Conservation (phyloP, 2,329 filamentous ascomycete species). For the Monosporascus sp. region DNA sequence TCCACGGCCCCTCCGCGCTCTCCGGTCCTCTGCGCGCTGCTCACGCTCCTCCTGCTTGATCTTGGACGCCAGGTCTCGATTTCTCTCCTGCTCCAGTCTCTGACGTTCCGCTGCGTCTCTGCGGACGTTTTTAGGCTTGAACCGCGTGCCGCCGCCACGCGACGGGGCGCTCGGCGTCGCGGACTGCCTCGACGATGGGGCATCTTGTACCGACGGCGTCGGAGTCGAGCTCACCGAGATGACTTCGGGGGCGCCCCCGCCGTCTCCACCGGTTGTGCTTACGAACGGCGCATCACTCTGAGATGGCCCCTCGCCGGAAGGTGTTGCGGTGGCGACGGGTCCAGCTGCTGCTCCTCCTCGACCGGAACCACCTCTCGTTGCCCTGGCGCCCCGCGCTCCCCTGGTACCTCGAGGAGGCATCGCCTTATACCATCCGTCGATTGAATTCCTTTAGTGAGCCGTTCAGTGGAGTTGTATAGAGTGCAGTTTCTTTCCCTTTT, state of each 20-base stretch:
- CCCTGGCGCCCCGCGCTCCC: constrained; percentile 6
- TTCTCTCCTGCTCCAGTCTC: constrained; percentile 35
- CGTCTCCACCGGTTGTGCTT: not conserved
- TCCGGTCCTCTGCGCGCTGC: constrained; percentile 24
- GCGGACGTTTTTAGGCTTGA: constrained; percentile 43
- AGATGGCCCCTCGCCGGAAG: not conserved
- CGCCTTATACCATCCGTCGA: not conserved
- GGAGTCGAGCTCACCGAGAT: not conserved
- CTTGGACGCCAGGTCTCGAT: constrained; percentile 21
- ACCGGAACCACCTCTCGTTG: not conserved
- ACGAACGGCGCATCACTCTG: not conserved
- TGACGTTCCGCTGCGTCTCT: constrained; percentile 47
- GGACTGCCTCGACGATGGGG: constrained; percentile 15
- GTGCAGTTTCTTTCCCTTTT: not conserved
- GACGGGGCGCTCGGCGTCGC: constrained; percentile 31
- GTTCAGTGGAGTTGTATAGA: not conserved
- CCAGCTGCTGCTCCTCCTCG: constrained; percentile 4
- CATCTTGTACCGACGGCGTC: not conserved
- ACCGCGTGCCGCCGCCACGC: constrained; percentile 31
- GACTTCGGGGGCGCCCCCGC: not conserved
- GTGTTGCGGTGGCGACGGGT: constrained; percentile 1
- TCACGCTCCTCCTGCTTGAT: constrained; percentile 28
- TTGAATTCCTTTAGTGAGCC: not conserved
- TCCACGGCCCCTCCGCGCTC: constrained; percentile 31
- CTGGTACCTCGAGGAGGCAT: constrained; percentile 10